These are phyloP conservation scores for Lenzites betulinus DNA, from an alignment of 768 basidiomycete species.

Conservation along the genomic window DNA sequence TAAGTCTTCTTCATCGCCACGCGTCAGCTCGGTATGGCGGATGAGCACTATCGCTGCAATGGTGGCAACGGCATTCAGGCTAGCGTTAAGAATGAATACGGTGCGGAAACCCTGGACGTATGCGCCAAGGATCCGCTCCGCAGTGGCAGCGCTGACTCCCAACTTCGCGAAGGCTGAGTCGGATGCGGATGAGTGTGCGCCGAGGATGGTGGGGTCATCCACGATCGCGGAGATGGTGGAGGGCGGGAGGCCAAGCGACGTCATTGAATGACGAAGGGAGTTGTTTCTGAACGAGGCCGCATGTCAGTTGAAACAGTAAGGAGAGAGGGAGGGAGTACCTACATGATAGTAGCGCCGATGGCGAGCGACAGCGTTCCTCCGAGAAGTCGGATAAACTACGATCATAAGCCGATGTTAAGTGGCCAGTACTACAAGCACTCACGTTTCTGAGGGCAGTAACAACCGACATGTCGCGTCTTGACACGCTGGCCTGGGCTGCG, in stretches of 20 bases:
- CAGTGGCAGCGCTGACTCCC: conserved; percentile 40
- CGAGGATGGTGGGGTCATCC: conserved; percentile 47
- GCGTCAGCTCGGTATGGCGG: conserved; percentile 58
- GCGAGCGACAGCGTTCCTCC: conserved; percentile 73
- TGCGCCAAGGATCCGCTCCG: conserved; percentile 47
- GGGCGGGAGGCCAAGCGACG: conserved; percentile 38
- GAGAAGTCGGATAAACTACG: conserved; percentile 64
- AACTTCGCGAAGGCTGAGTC: conserved; percentile 14
- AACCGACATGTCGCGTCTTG: conserved; percentile 72
- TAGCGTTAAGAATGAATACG: conserved; percentile 64
- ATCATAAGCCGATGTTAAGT: too few relatives aligned
- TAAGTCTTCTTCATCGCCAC: conserved; percentile 57
- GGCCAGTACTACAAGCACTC: background rate
- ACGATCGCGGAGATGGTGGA: conserved; percentile 46
- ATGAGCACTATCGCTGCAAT: conserved; percentile 60
- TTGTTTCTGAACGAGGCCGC: conserved; percentile 44
- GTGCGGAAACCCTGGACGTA: conserved; percentile 59
- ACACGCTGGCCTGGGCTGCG: conserved; percentile 72
- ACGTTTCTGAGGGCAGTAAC: conserved; percentile 71
- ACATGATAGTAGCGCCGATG: conserved; percentile 61
- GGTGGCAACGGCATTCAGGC: conserved; percentile 54
- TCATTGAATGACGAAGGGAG: conserved; percentile 46
- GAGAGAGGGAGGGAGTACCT: background rate
- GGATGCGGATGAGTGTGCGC: conserved; percentile 33
- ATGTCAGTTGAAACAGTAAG: background rate